A percentile compares a stretch with the other conserved stretches of the same genome.
These are phyloP conservation scores for slime mould (Dictyostelium discoideum) DNA, from an alignment of 78 protist species.

Conservation along the genomic window DNA sequence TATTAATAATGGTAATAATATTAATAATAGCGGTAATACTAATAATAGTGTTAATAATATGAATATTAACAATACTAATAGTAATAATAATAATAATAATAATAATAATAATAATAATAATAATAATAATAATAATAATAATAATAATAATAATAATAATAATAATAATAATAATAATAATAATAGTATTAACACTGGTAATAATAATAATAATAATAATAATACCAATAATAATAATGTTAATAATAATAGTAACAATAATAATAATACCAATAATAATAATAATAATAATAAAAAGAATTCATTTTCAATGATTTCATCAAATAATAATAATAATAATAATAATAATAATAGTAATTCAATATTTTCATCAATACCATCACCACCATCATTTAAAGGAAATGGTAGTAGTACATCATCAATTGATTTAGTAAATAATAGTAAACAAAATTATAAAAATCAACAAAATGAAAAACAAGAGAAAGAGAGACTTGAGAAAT, in stretches of 20 bases:
- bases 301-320: background rate
- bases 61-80: background rate
- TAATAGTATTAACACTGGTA: too few relatives aligned
- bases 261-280: background rate
- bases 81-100: background rate
- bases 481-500: background rate
- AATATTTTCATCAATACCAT: slow-evolving; percentile 5
- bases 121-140: background rate
- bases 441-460: background rate
- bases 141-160: background rate
- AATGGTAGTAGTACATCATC: background rate
- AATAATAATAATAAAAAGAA: background rate
- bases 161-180: background rate
- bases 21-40: background rate
- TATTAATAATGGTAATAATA: background rate
- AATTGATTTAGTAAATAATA: background rate
- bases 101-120: background rate
- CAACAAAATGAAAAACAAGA: background rate
- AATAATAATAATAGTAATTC: background rate
- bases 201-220: background rate
- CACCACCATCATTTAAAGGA: background rate
- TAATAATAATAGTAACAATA: background rate
- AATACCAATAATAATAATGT: background rate
- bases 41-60: background rate
- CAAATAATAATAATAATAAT: background rate